A percentile compares a stretch with the other conserved stretches of the same genome.
phyloP scores from a whole-genome alignment of 2,329 filamentous ascomycete genomes.

The Fusarium verticillioides region DNA sequence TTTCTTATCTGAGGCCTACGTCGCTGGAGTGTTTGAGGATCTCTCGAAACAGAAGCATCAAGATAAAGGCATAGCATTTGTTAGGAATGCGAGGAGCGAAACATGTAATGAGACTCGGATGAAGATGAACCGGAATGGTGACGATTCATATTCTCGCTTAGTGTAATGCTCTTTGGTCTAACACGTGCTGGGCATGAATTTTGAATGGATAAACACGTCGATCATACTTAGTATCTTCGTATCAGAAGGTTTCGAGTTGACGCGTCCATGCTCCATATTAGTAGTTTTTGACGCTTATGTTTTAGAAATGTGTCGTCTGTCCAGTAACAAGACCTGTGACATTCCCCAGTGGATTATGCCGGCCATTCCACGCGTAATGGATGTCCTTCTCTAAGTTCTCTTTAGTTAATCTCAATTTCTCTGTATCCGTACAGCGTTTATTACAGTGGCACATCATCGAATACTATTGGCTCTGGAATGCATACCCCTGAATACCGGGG shows the following conservation, averaged over 20 bases:
- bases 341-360: conserved; percentile 5
- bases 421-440: background rate
- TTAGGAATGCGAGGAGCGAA: conserved; percentile 17
- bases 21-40: background rate
- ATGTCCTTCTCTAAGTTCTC: background rate
- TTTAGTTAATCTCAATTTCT: conserved; percentile 20
- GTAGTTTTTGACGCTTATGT: conserved; percentile 13
- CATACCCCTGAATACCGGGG: conserved; percentile 35
- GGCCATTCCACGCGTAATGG: conserved; percentile 15
- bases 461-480: conserved; percentile 23
- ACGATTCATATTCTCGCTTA: conserved; percentile 13
- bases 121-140: conserved; percentile 19
- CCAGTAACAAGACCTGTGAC: conserved; percentile 19
- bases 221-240: conserved; percentile 25
- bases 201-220: conserved; percentile 15
- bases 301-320: conserved; percentile 28
- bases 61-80: background rate
- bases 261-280: conserved; percentile 31
- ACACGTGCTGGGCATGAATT: conserved; percentile 11
- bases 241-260: conserved; percentile 34
- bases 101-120: conserved; percentile 34
- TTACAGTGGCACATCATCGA: background rate
- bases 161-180: background rate
- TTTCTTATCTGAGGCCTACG: background rate
- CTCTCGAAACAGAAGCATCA: conserved; percentile 12